Conservation (phyloP, 345 rosid genomes). For the Eucalyptus guilfoylei region DNA sequence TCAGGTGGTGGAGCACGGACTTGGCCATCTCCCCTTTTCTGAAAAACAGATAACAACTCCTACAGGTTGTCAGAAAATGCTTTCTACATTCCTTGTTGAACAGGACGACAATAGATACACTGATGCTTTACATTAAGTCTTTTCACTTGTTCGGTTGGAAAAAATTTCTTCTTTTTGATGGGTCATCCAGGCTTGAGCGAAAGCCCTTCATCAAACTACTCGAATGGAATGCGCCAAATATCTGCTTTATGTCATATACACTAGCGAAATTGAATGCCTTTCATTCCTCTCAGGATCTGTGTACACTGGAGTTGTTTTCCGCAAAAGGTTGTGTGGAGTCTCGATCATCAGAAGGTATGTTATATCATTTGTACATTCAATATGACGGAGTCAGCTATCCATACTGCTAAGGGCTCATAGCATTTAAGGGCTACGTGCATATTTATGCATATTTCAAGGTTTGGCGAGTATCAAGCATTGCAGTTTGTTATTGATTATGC, state of each 20-base stretch:
- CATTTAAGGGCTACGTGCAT: not conserved
- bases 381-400: not conserved
- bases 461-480: not conserved
- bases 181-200: not conserved
- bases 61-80: conserved; percentile 20
- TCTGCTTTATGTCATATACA: not conserved
- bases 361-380: not conserved
- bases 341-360: conserved; percentile 80
- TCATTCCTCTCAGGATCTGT: conserved; percentile 47
- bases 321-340: conserved; percentile 73
- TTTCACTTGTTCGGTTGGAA: not conserved
- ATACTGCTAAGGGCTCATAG: not conserved
- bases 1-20: conserved; percentile 98
- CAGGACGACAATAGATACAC: not conserved
- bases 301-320: conserved; percentile 78
- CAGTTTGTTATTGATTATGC: not conserved
- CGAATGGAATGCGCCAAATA: not conserved
- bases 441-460: not conserved
- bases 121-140: not conserved
- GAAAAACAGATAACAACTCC: conserved; percentile 87
- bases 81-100: not conserved
- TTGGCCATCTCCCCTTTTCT: conserved; percentile 90
- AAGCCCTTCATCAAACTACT: not conserved
- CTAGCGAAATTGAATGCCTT: not conserved
- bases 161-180: not conserved